Percentiles rank a stretch among this genome's conserved stretches.
phyloP scores from a whole-genome alignment of 768 basidiomycete genomes.

The Leucosporidium yakuticum region DNA sequence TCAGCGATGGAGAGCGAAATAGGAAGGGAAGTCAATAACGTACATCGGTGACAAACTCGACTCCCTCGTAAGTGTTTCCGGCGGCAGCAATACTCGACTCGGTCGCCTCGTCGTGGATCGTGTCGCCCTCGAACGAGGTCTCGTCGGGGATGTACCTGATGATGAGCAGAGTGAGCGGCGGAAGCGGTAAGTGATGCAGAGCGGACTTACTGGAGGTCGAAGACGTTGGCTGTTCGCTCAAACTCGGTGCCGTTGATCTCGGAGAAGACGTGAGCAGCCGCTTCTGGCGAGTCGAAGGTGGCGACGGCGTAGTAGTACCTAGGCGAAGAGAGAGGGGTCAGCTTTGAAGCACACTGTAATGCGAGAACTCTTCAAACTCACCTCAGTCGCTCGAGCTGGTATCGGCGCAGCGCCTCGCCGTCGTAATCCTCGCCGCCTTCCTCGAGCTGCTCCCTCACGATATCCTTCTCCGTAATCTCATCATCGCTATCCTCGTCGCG shows the following conservation, averaged over 20 bases:
- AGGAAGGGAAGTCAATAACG: slow-evolving; percentile 41
- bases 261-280: slow-evolving; percentile 70
- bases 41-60: slow-evolving; percentile 91
- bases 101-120: slow-evolving; percentile 71
- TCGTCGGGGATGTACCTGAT: slow-evolving; percentile 38
- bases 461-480: slow-evolving; percentile 39
- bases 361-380: slow-evolving; percentile 39
- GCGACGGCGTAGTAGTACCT: slow-evolving; percentile 96
- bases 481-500: slow-evolving; percentile 33
- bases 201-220: slow-evolving; percentile 84
- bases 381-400: slow-evolving; percentile 89
- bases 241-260: slow-evolving; percentile 93
- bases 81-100: slow-evolving; percentile 52
- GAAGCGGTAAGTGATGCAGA: slow-evolving; percentile 59
- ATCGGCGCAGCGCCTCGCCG: slow-evolving; percentile 76
- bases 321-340: slow-evolving; percentile 15
- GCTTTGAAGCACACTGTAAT: background rate
- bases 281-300: slow-evolving; percentile 69
- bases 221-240: slow-evolving; percentile 91
- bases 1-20: background rate
- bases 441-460: slow-evolving; percentile 41
- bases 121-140: slow-evolving; percentile 38
- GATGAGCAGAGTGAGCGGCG: too few species aligned
- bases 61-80: slow-evolving; percentile 55
- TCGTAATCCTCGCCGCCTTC: slow-evolving; percentile 64